phyloP scores from a whole-genome alignment of 495 filamentous ascomycete species.

The Hyaloscypha hepaticicola region DNA sequence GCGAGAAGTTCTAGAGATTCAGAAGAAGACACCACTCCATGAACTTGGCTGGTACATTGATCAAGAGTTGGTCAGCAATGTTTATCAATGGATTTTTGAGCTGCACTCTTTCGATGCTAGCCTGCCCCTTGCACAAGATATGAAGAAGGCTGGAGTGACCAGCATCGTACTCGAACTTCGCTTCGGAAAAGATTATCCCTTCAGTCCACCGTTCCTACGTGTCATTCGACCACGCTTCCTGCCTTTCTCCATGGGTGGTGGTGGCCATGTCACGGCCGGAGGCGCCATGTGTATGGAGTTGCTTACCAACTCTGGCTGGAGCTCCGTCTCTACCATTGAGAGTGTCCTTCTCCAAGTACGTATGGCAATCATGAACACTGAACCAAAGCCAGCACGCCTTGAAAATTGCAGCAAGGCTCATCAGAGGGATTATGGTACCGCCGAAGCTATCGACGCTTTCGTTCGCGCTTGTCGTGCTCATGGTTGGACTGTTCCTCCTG shows the following conservation, averaged over 20 bases:
- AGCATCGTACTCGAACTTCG: slow-evolving; percentile 81
- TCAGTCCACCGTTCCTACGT: slow-evolving; percentile 81
- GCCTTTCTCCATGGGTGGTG: slow-evolving; percentile 67
- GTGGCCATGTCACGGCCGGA: slow-evolving; percentile 85
- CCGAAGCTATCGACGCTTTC: slow-evolving; percentile 74
- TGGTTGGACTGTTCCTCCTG: slow-evolving; percentile 58
- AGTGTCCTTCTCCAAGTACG: slow-evolving; percentile 80
- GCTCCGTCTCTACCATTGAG: slow-evolving; percentile 69
- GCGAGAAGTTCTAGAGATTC: slow-evolving; percentile 57
- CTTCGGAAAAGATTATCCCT: slow-evolving; percentile 71
- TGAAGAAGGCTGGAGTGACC: slow-evolving; percentile 57
- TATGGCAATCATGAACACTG: slow-evolving; percentile 66
- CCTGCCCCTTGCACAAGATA: slow-evolving; percentile 72
- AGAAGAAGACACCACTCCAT: slow-evolving; percentile 58
- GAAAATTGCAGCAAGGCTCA: slow-evolving; percentile 26
- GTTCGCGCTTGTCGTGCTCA: slow-evolving; percentile 63
- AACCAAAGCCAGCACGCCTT: slow-evolving; percentile 73
- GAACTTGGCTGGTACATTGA: slow-evolving; percentile 88
- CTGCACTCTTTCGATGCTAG: slow-evolving; percentile 74
- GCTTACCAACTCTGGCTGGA: slow-evolving; percentile 83
- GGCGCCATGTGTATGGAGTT: slow-evolving; percentile 93
- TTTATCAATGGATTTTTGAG: slow-evolving; percentile 94
- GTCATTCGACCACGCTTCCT: slow-evolving; percentile 81
- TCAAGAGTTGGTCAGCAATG: slow-evolving; percentile 51
- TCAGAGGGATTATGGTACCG: slow-evolving; percentile 57